Evolutionary conservation across 441 rosid genomes (phyloP).

Genomic region (Erysimum cheiri): DNA sequence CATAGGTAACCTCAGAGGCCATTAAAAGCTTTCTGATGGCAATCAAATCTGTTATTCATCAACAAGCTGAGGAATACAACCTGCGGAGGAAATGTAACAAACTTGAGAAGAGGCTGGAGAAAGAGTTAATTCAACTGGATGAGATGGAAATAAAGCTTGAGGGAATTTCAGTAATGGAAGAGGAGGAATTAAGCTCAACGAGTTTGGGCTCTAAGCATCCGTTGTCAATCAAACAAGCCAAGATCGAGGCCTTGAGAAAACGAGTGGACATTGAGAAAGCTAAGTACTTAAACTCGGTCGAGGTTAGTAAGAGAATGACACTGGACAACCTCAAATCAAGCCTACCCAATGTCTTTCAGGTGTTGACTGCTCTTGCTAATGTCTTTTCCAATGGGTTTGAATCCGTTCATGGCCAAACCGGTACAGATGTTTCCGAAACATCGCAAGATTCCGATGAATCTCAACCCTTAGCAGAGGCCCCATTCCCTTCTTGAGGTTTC

Average conservation of each 20-base stretch:
- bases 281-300: slow-evolving; percentile 56
- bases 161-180: slow-evolving; percentile 51
- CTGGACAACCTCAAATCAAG: slow-evolving; percentile 71
- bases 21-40: slow-evolving; percentile 71
- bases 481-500: slow-evolving; percentile 14
- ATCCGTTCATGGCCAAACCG: slow-evolving; percentile 50
- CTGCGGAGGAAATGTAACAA: slow-evolving; percentile 64
- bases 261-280: slow-evolving; percentile 62
- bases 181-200: slow-evolving; percentile 44
- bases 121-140: slow-evolving; percentile 59
- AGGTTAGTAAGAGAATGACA: slow-evolving; percentile 66
- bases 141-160: slow-evolving; percentile 74
- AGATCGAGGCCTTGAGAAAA: slow-evolving; percentile 64
- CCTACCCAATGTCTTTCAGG: slow-evolving; percentile 83
- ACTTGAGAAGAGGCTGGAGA: slow-evolving; percentile 81
- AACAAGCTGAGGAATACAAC: slow-evolving; percentile 67
- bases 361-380: slow-evolving; percentile 65
- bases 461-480: slow-evolving; percentile 1
- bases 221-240: slow-evolving; percentile 65
- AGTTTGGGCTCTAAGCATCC: slow-evolving; percentile 79
- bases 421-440: slow-evolving; percentile 44
- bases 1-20: slow-evolving; percentile 78
- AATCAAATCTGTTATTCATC: slow-evolving; percentile 61
- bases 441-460: slow-evolving; percentile 45
- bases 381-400: slow-evolving; percentile 66